Evolutionary conservation across 768 basidiomycete genomes (phyloP).

Genomic region (Rossbeevera mucosa): DNA sequence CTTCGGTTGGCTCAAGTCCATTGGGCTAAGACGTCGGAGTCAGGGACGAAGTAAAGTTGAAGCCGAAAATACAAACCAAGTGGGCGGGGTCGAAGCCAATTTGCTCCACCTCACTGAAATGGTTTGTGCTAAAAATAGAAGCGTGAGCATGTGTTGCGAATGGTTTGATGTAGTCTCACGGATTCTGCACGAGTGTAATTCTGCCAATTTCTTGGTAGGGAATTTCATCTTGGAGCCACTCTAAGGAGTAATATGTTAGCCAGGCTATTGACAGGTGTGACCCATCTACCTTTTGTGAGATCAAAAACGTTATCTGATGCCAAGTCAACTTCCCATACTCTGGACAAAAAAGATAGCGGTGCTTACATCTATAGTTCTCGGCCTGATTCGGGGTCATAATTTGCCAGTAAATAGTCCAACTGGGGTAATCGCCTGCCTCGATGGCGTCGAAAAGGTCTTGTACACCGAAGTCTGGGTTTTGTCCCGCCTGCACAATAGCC

Average conservation of each 20-base stretch:
- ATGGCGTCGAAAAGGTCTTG: slow-evolving; percentile 55
- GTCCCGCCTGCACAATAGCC: slow-evolving; percentile 35
- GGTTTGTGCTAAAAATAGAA: slow-evolving; percentile 16
- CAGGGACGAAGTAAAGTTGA: neutral
- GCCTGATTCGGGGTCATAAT: slow-evolving; percentile 49
- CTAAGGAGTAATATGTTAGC: slow-evolving; percentile 13
- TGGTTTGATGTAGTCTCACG: slow-evolving; percentile 14
- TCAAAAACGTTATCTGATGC: slow-evolving; percentile 46
- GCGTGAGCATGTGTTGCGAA: neutral
- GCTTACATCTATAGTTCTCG: slow-evolving; percentile 39
- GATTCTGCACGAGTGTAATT: slow-evolving; percentile 37
- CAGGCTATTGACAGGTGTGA: neutral
- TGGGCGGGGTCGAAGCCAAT: slow-evolving; percentile 48
- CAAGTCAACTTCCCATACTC: neutral
- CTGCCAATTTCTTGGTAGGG: slow-evolving; percentile 34
- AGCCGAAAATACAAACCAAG: slow-evolving; percentile 29
- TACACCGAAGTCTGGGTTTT: slow-evolving; percentile 49
- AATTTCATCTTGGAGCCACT: slow-evolving; percentile 35
- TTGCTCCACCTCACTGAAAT: slow-evolving; percentile 39
- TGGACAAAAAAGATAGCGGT: neutral
- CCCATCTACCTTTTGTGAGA: slow-evolving; percentile 38
- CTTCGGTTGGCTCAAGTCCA: slow-evolving; percentile 47
- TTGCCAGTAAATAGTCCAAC: slow-evolving; percentile 57
- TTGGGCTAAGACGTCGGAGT: slow-evolving; percentile 9
- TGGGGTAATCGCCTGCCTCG: slow-evolving; percentile 47